Evolutionary conservation across 768 basidiomycete species (phyloP), one percentile per base, ranked within the genome.

Genomic region (Lyophyllum shimeji): DNA sequence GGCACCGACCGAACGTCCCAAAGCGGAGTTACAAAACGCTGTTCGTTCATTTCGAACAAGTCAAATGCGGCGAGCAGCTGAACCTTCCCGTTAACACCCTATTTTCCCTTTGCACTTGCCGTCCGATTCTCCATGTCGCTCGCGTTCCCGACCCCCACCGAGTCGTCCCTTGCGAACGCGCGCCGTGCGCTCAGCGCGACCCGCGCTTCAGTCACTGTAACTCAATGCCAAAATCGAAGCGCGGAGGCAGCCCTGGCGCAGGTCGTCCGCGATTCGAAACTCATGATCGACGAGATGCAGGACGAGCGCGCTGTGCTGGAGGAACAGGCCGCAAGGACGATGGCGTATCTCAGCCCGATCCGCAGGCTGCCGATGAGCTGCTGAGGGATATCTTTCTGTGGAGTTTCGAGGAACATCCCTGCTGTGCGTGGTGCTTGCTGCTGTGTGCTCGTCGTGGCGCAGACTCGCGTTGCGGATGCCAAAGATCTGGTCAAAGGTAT

Each of bases 401-500:
- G 71, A 80, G 79, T 61, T 90, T 89, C 59, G 83, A 87, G 53
- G 81, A 82, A 52, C 77, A 87, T 66, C 81, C 86, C n/a, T 86
- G 85, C 64, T 84, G 82, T 64, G 86, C 87, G 7, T 92, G 90
- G 80, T 85, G 21, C 78, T 91, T 40, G 78, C 87, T 3, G 80
- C 86, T 0, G 88, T 91, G 3, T 89, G 83, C 59, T 66, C 76
- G 7, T 71, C 79, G 15, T 92, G 90, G 90, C 76, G 90, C 50
- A 74, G 78, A 49, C 74, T 89, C 40, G 82, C 82, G 2, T 71
- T 91, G 27, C 74, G 78, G 20, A 88, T 88, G 69, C 90, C 89
- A 4, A 76, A 63, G 40, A 69, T 92, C 42, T 92, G 90, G 90
- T 87, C 88, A 46, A 90, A 87, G 78, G 89, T 89, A 63, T 71